These are phyloP conservation scores for Gentiana straminea DNA, from an alignment of 257 asterid genomes.

Conservation along the genomic window DNA sequence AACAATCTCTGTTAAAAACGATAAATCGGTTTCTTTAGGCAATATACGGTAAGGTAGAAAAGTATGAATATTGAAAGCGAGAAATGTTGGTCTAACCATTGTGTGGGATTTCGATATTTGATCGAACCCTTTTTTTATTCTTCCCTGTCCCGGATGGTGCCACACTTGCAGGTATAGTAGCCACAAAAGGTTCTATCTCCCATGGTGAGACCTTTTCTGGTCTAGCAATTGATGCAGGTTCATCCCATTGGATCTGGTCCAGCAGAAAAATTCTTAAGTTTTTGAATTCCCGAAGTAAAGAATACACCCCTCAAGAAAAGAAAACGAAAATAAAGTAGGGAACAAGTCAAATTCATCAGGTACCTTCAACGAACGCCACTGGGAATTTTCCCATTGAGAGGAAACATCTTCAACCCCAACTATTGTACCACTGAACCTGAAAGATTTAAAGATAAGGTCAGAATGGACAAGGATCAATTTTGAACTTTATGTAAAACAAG, in stretches of 20 bases:
- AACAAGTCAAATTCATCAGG: neutral
- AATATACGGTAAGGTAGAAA: neutral
- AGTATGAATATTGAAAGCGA: conserved; percentile 1
- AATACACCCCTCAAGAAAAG: neutral
- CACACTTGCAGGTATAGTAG: conserved; percentile 17
- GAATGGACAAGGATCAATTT: neutral
- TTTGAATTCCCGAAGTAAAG: neutral
- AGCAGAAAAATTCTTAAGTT: neutral
- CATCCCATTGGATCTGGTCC: conserved; percentile 52
- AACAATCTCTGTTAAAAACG: conserved; percentile 24
- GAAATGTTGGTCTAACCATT: conserved; percentile 9
- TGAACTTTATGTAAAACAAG: conserved; percentile 1
- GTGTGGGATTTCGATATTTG: conserved; percentile 10
- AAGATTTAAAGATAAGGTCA: neutral
- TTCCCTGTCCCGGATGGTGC: conserved; percentile 12
- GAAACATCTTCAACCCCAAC: conserved; percentile 61
- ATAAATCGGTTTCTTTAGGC: neutral
- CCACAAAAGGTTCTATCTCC: conserved; percentile 45
- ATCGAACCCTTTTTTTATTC: conserved; percentile 17
- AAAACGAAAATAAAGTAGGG: neutral
- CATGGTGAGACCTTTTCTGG: conserved; percentile 54
- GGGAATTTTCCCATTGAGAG: conserved; percentile 55
- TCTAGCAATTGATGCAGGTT: conserved; percentile 29
- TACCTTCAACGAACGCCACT: conserved; percentile 89
- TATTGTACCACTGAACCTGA: conserved; percentile 73